These are phyloP conservation scores for Ilex aquifolium DNA, from an alignment of 257 asterid species.

Conservation along the genomic window DNA sequence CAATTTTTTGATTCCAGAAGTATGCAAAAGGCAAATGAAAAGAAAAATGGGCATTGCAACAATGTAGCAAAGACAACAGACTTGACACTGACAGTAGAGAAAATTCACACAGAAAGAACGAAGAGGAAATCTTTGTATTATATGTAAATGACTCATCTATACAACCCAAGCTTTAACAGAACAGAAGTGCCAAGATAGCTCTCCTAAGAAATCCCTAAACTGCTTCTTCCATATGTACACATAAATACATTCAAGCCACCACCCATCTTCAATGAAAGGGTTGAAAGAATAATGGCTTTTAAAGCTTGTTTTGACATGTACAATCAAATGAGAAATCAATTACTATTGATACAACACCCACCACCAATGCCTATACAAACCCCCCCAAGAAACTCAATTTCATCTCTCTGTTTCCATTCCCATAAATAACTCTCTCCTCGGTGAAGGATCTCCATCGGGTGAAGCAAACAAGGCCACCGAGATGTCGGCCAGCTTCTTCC, in stretches of 20 bases:
- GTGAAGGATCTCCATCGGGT: slow-evolving; percentile 25
- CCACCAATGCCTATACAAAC: slow-evolving; percentile 11
- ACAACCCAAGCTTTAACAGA: slow-evolving; percentile 8
- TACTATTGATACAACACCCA: slow-evolving; percentile 12
- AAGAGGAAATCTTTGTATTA: no score
- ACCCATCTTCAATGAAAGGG: slow-evolving; percentile 41
- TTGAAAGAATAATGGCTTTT: slow-evolving; percentile 40
- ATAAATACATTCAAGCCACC: slow-evolving; percentile 15
- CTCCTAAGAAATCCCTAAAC: slow-evolving; percentile 13
- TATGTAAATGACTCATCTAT: neutral
- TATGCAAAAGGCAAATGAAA: no score
- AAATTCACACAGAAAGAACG: no score
- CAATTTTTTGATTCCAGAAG: no score
- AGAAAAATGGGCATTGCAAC: no score
- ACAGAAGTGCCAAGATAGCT: slow-evolving; percentile 8
- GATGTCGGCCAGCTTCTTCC: slow-evolving; percentile 47
- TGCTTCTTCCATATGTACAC: slow-evolving; percentile 4
- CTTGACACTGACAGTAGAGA: no score
- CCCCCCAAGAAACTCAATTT: neutral
- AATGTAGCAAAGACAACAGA: no score
- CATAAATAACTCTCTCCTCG: slow-evolving; percentile 17
- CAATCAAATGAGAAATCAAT: slow-evolving; percentile 3
- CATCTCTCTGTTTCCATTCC: slow-evolving; percentile 21
- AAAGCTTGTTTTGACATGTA: slow-evolving; percentile 18
- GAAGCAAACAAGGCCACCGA: slow-evolving; percentile 53